A percentile compares a stretch with the other conserved stretches of the same genome.
Evolutionary conservation across 768 basidiomycete genomes (phyloP).

Genomic region (Pulveroboletus sp.): DNA sequence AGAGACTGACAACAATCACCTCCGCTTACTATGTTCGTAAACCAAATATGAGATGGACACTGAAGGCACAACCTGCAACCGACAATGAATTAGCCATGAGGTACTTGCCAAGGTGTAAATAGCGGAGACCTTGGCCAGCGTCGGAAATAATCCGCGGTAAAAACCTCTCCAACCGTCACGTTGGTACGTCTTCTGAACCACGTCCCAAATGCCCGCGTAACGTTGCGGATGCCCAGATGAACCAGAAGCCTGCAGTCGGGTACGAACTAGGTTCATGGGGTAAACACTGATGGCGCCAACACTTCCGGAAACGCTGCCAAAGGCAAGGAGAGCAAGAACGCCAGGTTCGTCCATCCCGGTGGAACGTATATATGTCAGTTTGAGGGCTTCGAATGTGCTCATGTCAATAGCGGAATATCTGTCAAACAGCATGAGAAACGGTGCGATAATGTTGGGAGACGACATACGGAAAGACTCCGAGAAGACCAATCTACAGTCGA

Average conservation of each 20-base stretch:
- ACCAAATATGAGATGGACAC: conserved; percentile 97
- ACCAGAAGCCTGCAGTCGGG: conserved; percentile 93
- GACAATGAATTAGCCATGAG: conserved; percentile 2
- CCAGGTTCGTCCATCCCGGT: conserved; percentile 88
- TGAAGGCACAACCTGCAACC: conserved; percentile 79
- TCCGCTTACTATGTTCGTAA: conserved; percentile 82
- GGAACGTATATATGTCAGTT: conserved; percentile 83
- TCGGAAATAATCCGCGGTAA: conserved; percentile 89
- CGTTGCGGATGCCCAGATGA: conserved; percentile 90
- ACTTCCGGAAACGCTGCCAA: conserved; percentile 90
- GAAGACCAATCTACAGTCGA: conserved; percentile 71
- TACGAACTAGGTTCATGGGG: conserved; percentile 87
- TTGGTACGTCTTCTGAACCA: conserved; percentile 70
- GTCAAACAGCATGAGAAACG: conserved; percentile 8
- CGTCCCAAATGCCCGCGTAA: conserved; percentile 88
- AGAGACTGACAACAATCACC: conserved; percentile 38
- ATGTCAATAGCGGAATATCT: conserved; percentile 95
- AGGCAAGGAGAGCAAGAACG: conserved; percentile 79
- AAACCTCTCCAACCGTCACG: conserved; percentile 92
- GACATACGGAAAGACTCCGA: conserved; percentile 94
- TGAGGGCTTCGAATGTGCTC: conserved; percentile 95
- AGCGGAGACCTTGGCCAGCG: conserved; percentile 74
- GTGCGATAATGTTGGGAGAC: background rate
- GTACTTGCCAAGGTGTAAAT: background rate
- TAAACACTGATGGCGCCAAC: conserved; percentile 94